Evolutionary conservation across 257 asterid genomes (phyloP).

Genomic region (Eucommia ulmoides): DNA sequence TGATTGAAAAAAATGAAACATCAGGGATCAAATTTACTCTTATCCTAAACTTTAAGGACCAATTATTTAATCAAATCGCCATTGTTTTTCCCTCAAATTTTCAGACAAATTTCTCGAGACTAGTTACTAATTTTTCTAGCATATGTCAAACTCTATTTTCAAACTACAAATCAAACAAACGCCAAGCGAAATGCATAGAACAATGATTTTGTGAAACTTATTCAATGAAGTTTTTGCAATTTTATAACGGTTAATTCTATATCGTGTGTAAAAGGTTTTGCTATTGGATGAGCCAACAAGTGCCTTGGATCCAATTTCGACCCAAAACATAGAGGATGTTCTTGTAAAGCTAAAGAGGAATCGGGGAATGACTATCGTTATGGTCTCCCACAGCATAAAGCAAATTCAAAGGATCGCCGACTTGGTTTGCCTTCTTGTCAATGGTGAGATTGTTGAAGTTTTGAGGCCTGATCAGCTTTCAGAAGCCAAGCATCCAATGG

Average conservation of each 20-base stretch:
- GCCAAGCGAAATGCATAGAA: not conserved
- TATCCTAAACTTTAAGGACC: no score
- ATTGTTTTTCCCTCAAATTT: no score
- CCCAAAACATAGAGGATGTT: constrained; percentile 60
- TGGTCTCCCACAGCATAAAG: constrained; percentile 72
- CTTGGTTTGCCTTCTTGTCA: constrained; percentile 51
- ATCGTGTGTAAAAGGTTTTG: constrained; percentile 29
- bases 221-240: not conserved
- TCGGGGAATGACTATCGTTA: constrained; percentile 32
- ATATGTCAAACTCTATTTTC: no score
- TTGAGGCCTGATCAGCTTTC: constrained; percentile 42
- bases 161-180: no score
- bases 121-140: no score
- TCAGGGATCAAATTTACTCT: no score
- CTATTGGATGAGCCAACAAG: constrained; percentile 74
- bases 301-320: constrained; percentile 67
- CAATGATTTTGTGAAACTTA: no score
- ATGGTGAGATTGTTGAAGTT: constrained; percentile 61
- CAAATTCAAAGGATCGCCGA: constrained; percentile 72
- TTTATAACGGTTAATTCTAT: not conserved
- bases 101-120: no score
- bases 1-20: no score
- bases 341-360: constrained; percentile 52
- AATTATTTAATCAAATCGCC: no score
- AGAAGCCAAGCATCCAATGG: constrained; percentile 69